Percentiles rank a stretch among this genome's conserved stretches.
phyloP scores from a whole-genome alignment of 345 rosid genomes.

The Physaria fendleri region DNA sequence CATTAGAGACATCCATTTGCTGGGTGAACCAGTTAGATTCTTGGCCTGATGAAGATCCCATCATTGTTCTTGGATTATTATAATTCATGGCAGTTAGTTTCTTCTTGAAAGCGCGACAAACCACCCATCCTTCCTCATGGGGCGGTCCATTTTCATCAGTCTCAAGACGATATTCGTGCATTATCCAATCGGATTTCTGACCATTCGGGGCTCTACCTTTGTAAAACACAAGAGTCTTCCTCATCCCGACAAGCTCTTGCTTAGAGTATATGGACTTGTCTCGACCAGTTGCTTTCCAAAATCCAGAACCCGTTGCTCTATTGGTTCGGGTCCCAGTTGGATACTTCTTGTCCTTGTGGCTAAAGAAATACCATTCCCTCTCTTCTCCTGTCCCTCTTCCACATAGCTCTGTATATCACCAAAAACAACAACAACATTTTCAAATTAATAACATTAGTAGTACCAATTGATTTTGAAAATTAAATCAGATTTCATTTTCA shows the following conservation, averaged over 20 bases:
- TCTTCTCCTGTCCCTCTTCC: conserved; percentile 77
- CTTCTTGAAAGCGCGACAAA: conserved; percentile 95
- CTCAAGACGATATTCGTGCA: conserved; percentile 97
- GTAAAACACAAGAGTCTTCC: conserved; percentile 89
- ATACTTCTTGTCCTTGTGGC: conserved; percentile 94
- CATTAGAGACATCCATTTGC: conserved; percentile 22
- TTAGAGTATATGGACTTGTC: conserved; percentile 84
- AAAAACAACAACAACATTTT: background rate
- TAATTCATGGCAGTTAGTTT: conserved; percentile 40
- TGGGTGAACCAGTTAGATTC: conserved; percentile 28
- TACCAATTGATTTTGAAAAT: background rate
- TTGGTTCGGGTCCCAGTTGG: conserved; percentile 98
- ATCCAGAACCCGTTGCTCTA: conserved; percentile 92
- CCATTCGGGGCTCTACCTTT: conserved; percentile 97
- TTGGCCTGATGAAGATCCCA: conserved; percentile 30
- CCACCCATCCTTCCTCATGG: conserved; percentile 98
- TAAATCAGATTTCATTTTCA: too few relatives aligned
- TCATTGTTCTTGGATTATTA: conserved; percentile 26
- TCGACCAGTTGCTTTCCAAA: conserved; percentile 99
- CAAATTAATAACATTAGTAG: background rate
- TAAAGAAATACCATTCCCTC: conserved; percentile 92
- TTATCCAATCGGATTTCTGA: conserved; percentile 90
- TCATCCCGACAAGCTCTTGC: conserved; percentile 88
- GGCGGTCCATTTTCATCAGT: conserved; percentile 85
- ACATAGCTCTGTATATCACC: conserved; percentile 53